Evolutionary conservation across 495 filamentous ascomycete species (phyloP).

Genomic region (Pyrenula aspistea): DNA sequence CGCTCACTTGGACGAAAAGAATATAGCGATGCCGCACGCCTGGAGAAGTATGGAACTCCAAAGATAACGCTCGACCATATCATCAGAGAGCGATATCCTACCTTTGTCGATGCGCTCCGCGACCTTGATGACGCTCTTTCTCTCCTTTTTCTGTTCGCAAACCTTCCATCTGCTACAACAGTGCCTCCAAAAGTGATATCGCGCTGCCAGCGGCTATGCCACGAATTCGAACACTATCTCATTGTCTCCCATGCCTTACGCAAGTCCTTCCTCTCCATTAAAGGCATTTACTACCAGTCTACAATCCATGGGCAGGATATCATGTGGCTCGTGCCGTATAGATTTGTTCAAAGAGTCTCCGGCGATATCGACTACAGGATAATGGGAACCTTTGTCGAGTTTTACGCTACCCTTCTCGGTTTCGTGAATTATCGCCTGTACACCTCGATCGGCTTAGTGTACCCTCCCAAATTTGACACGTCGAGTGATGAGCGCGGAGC

Average conservation of each 20-base stretch:
- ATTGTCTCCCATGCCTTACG: constrained; percentile 80
- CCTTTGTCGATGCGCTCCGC: constrained; percentile 85
- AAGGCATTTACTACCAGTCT: constrained; percentile 98
- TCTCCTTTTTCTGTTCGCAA: constrained; percentile 93
- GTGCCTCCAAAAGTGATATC: constrained; percentile 89
- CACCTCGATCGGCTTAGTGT: constrained; percentile 78
- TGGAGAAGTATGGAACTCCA: constrained; percentile 77
- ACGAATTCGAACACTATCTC: constrained; percentile 95
- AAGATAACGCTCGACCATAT: constrained; percentile 88
- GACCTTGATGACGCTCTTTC: constrained; percentile 95
- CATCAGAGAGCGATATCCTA: constrained; percentile 95
- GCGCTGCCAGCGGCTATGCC: constrained; percentile 77
- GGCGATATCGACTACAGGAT: constrained; percentile 95
- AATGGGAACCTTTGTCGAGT: constrained; percentile 98
- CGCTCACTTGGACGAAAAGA: constrained; percentile 84
- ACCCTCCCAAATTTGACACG: constrained; percentile 87
- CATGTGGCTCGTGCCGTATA: constrained; percentile 93
- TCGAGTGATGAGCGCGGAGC: constrained; percentile 77
- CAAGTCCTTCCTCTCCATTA: constrained; percentile 95
- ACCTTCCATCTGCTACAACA: constrained; percentile 75
- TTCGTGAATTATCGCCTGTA: constrained; percentile 95
- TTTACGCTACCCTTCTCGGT: constrained; percentile 89
- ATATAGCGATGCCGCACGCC: constrained; percentile 67
- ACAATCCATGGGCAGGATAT: constrained; percentile 98
- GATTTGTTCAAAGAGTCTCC: constrained; percentile 86